Evolutionary conservation across 768 basidiomycete species (phyloP).

Genomic region (Russula virescens): DNA sequence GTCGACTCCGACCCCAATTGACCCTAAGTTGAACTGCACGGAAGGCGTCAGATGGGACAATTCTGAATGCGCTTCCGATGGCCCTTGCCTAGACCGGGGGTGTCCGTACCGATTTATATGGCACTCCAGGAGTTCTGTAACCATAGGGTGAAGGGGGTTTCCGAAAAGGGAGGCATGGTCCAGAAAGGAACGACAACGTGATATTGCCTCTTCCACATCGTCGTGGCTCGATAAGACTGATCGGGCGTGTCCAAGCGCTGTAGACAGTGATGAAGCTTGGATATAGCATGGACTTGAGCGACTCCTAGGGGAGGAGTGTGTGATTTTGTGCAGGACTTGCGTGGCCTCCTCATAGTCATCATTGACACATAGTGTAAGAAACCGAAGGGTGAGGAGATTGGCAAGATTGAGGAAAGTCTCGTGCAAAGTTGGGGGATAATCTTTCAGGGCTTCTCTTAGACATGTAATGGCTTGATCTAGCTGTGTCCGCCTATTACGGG

Average conservation of each 20-base stretch:
- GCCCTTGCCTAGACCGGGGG: neutral
- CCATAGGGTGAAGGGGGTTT: neutral
- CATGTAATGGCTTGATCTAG: neutral
- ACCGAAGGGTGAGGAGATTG: neutral
- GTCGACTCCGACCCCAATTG: too few species aligned
- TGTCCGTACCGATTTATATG: too few species aligned
- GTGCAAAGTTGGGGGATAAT: neutral
- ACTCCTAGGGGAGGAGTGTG: neutral
- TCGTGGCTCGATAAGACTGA: neutral
- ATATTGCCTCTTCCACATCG: neutral
- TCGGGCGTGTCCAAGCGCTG: neutral
- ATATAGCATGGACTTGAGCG: neutral
- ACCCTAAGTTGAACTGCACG: too few species aligned
- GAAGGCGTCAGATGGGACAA: neutral
- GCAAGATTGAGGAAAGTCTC: neutral
- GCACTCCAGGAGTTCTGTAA: neutral
- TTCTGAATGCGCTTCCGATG: neutral
- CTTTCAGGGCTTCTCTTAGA: neutral
- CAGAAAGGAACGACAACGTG: neutral
- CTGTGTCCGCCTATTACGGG: too few species aligned
- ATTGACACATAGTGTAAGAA: neutral
- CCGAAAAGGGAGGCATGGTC: neutral
- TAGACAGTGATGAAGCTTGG: neutral
- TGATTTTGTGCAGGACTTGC: neutral
- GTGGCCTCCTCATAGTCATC: neutral